Base-by-base conservation (phyloP, 1,284 basidiomycete species). In the Melampsora larici-populina region DNA sequence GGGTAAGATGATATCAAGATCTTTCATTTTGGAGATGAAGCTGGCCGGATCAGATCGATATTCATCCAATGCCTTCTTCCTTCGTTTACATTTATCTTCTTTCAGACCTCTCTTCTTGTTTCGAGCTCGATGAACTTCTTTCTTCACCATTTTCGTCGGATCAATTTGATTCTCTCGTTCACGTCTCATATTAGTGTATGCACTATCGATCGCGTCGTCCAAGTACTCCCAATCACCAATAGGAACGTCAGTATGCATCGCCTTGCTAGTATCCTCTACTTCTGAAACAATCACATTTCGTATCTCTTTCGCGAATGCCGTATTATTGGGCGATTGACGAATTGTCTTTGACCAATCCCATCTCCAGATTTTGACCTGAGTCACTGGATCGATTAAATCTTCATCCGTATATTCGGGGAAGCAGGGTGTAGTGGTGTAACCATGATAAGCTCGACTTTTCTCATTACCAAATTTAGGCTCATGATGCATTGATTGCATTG, bases 271-370 rank as follows among this genome's bases (percentile, higher is more conserved):
- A 46, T 75, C 72, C 4, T 49, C 72, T 0, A 64, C 72, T 64
- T 75, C 72, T 24, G 43, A n/a, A 15, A 55, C 64, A 33, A 75
- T 75, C 26, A 67, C 46, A 24, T 75, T 75, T 29, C 72, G 62
- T 24, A 75, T 75, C n/a, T 75, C 72, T 40, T 75, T 75, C n/a
- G 72, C 72, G 46, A 75, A 75, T 29, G 64, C 65, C 1, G 72
- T 75, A 26, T 75, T 75, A 49, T 75, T 75, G 17, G 64, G 72
- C 9, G 72, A 75, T 55, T 75, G 72, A 0, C 72, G 72, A 29
- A 75, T 75, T 21, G 72, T 75, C 49, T 67, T 65, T 26, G 72
- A 66, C 72, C 72, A 75, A 40, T 75, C 72, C 72, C 72, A 75
- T 7, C 72, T 46, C 72, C 72, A 75, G 33, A 75, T 55, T 6